phyloP scores from a whole-genome alignment of 208 protist genomes.

The Crithidia sp. region DNA sequence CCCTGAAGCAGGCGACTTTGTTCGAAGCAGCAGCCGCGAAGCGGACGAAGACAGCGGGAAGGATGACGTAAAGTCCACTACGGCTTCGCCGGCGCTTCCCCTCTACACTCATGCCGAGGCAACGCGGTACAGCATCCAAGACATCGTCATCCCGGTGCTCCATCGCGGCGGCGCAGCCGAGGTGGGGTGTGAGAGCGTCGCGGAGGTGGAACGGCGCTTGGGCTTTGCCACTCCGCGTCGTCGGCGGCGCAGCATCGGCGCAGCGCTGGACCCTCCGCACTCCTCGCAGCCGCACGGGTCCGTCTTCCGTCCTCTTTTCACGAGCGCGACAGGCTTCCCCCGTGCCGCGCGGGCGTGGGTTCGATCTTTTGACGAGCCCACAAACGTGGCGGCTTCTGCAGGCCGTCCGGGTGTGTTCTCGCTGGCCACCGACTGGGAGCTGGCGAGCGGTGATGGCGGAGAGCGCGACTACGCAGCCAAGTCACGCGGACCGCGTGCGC shows the following conservation, averaged over 20 bases:
- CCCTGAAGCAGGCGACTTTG: slow-evolving; percentile 71
- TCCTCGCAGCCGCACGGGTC: background rate
- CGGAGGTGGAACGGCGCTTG: slow-evolving; percentile 18
- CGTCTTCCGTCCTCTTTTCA: slow-evolving; percentile 44
- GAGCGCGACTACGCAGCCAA: slow-evolving; percentile 38
- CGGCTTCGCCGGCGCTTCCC: background rate
- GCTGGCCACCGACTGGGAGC: slow-evolving; percentile 39
- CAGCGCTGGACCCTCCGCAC: background rate
- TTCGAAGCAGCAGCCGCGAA: slow-evolving; percentile 7
- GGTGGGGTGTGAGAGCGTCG: slow-evolving; percentile 19
- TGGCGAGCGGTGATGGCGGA: slow-evolving; percentile 33
- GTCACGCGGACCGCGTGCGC: slow-evolving; percentile 41
- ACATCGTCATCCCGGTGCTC: slow-evolving; percentile 27
- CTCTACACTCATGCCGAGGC: slow-evolving; percentile 24
- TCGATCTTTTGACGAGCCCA: slow-evolving; percentile 59
- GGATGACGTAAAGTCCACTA: background rate
- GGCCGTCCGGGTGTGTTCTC: slow-evolving; percentile 10
- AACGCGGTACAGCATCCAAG: slow-evolving; percentile 20
- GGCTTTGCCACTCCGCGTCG: slow-evolving; percentile 9
- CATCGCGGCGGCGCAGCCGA: background rate
- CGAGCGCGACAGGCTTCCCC: slow-evolving; percentile 33
- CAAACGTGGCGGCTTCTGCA: background rate
- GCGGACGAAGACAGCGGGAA: background rate
- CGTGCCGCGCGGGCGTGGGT: slow-evolving; percentile 50
- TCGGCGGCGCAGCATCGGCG: background rate